phyloP scores from a whole-genome alignment of 2,329 filamentous ascomycete genomes.

The Zalaria obscura region DNA sequence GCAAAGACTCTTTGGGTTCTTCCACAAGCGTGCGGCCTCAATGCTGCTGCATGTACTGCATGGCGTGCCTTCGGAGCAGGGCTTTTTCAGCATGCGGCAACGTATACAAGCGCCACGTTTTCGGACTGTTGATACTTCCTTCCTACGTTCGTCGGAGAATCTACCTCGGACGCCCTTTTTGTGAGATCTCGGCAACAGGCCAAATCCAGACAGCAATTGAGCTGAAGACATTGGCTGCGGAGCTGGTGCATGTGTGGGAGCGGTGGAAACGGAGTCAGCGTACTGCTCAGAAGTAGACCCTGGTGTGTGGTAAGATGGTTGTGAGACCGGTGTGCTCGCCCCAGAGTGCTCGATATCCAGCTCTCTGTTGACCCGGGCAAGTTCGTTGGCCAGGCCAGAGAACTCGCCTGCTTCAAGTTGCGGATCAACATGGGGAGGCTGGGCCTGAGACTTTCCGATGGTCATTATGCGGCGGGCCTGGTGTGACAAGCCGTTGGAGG shows the following conservation, averaged over 20 bases:
- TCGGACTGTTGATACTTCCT: slow-evolving; percentile 45
- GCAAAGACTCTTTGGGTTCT: slow-evolving; percentile 32
- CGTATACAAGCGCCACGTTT: slow-evolving; percentile 48
- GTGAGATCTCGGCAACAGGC: slow-evolving; percentile 15
- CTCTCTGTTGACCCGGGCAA: not conserved
- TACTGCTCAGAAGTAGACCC: no score
- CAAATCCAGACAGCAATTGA: slow-evolving; percentile 2
- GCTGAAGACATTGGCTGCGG: no score
- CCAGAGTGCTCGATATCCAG: not conserved
- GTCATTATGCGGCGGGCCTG: not conserved
- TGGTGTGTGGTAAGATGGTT: not conserved
- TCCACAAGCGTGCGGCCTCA: slow-evolving; percentile 48
- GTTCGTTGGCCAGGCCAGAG: not conserved
- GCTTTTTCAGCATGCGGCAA: slow-evolving; percentile 51
- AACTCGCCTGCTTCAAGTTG: not conserved
- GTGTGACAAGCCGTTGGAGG: not conserved
- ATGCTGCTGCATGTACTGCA: slow-evolving; percentile 45
- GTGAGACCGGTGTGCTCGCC: not conserved
- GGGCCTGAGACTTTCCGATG: not conserved
- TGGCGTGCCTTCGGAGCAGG: slow-evolving; percentile 45
- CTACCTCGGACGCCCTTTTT: slow-evolving; percentile 37
- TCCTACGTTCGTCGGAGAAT: slow-evolving; percentile 42
- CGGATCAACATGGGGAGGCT: not conserved
- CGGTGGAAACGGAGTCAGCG: no score
- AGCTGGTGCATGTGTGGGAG: no score